Evolutionary conservation across 345 rosid genomes (phyloP).

Genomic region (Trapa incisa): DNA sequence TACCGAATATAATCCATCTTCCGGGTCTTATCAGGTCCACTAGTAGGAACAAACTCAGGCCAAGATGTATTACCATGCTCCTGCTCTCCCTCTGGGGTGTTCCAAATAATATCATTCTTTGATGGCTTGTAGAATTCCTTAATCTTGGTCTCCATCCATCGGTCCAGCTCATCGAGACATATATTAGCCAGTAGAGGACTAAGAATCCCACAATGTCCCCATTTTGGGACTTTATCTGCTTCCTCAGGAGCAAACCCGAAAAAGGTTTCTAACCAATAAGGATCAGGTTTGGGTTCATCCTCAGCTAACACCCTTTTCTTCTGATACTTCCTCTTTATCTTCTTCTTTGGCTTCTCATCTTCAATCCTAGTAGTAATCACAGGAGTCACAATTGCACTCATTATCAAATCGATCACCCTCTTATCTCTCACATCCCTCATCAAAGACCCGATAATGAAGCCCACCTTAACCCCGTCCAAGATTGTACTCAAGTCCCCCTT

Average conservation of each 20-base stretch:
- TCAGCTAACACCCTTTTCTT: slow-evolving; percentile 90
- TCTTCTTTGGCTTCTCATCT: slow-evolving; percentile 41
- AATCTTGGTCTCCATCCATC: slow-evolving; percentile 74
- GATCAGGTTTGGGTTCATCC: slow-evolving; percentile 97
- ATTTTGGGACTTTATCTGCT: slow-evolving; percentile 73
- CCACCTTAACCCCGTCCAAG: slow-evolving; percentile 87
- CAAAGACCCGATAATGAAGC: slow-evolving; percentile 66
- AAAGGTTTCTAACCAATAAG: slow-evolving; percentile 92
- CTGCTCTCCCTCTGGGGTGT: slow-evolving; percentile 77
- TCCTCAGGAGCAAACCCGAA: slow-evolving; percentile 97
- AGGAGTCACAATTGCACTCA: slow-evolving; percentile 66
- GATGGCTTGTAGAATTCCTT: slow-evolving; percentile 87
- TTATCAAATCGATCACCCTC: slow-evolving; percentile 81
- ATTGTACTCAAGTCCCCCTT: slow-evolving; percentile 87
- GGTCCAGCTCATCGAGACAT: slow-evolving; percentile 85
- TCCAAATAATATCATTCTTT: slow-evolving; percentile 89
- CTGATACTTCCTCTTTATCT: slow-evolving; percentile 76
- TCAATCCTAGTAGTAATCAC: slow-evolving; percentile 50
- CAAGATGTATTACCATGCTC: slow-evolving; percentile 95
- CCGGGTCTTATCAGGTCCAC: slow-evolving; percentile 93
- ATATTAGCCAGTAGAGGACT: slow-evolving; percentile 83
- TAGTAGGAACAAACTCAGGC: slow-evolving; percentile 99
- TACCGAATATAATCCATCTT: slow-evolving; percentile 78
- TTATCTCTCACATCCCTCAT: slow-evolving; percentile 95
- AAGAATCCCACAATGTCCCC: slow-evolving; percentile 96